Evolutionary conservation across 2,329 filamentous ascomycete species (phyloP).

Genomic region (Sarocladium kiliense): DNA sequence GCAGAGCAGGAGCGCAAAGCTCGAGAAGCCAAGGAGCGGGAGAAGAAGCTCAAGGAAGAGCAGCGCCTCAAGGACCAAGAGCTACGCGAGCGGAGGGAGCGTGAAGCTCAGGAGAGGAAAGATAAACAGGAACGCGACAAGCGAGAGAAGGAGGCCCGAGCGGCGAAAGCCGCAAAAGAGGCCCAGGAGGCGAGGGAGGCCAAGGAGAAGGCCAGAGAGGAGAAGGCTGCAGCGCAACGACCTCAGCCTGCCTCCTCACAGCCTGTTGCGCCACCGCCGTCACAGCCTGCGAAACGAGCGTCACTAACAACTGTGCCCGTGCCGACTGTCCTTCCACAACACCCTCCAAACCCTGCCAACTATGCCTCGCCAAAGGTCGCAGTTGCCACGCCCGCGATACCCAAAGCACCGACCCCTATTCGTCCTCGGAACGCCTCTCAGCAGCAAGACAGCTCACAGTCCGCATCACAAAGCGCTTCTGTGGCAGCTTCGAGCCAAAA

Average conservation of each 20-base stretch:
- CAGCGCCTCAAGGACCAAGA: constrained; percentile 77
- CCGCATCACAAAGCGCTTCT: constrained; percentile 59
- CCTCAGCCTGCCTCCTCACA: constrained; percentile 18
- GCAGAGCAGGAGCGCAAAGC: constrained; percentile 77
- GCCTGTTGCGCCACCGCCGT: constrained; percentile 27
- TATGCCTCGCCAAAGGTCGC: constrained; percentile 75
- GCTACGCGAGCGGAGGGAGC: constrained; percentile 63
- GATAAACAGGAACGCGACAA: constrained; percentile 60
- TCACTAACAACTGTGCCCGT: constrained; percentile 26
- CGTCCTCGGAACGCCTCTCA: constrained; percentile 74
- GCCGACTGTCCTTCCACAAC: constrained; percentile 51
- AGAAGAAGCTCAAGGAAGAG: constrained; percentile 83
- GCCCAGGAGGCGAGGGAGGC: constrained; percentile 42
- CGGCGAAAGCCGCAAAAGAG: constrained; percentile 56
- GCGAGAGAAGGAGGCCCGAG: constrained; percentile 52
- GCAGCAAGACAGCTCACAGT: constrained; percentile 68
- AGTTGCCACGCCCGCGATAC: constrained; percentile 72
- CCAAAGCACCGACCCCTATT: constrained; percentile 77
- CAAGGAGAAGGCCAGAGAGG: constrained; percentile 65
- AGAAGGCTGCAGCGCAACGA: constrained; percentile 30
- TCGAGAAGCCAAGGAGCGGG: constrained; percentile 57
- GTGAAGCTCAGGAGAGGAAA: constrained; percentile 60
- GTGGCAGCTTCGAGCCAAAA: constrained; percentile 43
- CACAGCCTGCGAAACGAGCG: background rate
- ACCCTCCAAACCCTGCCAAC: constrained; percentile 49